phyloP scores from a whole-genome alignment of 345 rosid species.

The Bruguiera parviflora region DNA sequence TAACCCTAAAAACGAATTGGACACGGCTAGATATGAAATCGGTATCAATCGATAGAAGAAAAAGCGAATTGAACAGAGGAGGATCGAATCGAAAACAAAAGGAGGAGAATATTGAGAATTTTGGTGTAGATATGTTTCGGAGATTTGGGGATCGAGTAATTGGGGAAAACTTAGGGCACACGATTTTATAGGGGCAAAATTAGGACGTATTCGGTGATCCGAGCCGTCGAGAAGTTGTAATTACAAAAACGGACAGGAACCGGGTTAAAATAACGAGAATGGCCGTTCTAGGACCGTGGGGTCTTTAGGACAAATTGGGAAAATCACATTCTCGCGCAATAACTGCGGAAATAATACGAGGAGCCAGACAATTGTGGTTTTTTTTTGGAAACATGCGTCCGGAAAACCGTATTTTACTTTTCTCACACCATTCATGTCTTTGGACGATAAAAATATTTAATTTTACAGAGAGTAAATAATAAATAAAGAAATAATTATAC shows the following conservation, averaged over 20 bases:
- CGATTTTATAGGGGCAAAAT: slow-evolving; percentile 12
- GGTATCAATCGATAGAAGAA: slow-evolving; percentile 19
- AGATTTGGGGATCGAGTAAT: not conserved
- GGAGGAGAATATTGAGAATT: not conserved
- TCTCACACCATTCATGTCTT: no score
- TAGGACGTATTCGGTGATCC: slow-evolving; percentile 10
- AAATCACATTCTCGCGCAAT: not conserved
- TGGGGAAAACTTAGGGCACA: slow-evolving; percentile 18
- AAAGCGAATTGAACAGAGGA: slow-evolving; percentile 6
- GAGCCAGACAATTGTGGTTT: no score
- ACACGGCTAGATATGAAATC: not conserved
- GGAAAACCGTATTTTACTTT: no score
- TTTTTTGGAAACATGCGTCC: slow-evolving; percentile 12
- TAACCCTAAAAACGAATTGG: slow-evolving; percentile 35
- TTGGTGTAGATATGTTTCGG: not conserved
- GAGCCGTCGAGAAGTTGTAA: not conserved
- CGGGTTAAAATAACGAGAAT: slow-evolving; percentile 18
- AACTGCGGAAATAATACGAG: not conserved
- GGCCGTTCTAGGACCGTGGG: slow-evolving; percentile 15
- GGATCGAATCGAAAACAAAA: not conserved
- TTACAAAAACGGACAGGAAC: slow-evolving; percentile 20
- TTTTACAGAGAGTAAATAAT: no score
- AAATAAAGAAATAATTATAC: no score
- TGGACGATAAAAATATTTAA: no score
- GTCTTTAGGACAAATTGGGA: slow-evolving; percentile 2